These are phyloP conservation scores for Carpinus viminea DNA, from an alignment of 306 rosid genomes.

Conservation along the genomic window DNA sequence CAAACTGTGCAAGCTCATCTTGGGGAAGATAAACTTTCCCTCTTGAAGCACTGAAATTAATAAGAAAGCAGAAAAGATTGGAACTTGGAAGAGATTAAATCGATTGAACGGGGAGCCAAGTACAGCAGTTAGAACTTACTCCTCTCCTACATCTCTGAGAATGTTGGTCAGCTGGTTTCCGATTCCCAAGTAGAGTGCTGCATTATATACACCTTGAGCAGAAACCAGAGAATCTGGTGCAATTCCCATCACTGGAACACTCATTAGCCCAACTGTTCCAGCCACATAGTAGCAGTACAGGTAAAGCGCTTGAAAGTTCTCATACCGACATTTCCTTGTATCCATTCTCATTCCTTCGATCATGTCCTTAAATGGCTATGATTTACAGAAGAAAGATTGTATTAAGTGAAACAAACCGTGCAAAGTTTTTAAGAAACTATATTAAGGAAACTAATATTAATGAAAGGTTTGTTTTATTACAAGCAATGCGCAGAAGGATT, in stretches of 20 bases:
- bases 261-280: conserved; percentile 91
- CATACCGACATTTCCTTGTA: conserved; percentile 57
- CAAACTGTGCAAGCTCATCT: conserved; percentile 87
- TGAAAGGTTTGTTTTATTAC: no score
- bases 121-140: conserved; percentile 46
- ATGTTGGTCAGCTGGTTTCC: conserved; percentile 91
- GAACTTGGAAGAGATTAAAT: no score
- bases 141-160: conserved; percentile 94
- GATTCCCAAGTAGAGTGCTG: conserved; percentile 75
- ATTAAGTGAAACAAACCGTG: background rate
- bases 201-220: conserved; percentile 51
- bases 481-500: background rate
- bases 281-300: conserved; percentile 92
- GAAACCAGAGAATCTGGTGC: conserved; percentile 60
- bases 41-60: conserved; percentile 72
- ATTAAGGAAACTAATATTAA: no score
- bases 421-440: no score
- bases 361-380: conserved; percentile 82
- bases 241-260: conserved; percentile 87
- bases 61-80: background rate
- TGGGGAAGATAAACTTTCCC: conserved; percentile 92
- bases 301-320: conserved; percentile 72
- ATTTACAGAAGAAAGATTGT: background rate
- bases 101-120: background rate
- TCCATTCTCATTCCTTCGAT: conserved; percentile 94